A percentile compares a stretch with the other conserved stretches of the same genome.
These are phyloP conservation scores for Jaltomata sinuosa DNA, from an alignment of 257 asterid species.

Conservation along the genomic window DNA sequence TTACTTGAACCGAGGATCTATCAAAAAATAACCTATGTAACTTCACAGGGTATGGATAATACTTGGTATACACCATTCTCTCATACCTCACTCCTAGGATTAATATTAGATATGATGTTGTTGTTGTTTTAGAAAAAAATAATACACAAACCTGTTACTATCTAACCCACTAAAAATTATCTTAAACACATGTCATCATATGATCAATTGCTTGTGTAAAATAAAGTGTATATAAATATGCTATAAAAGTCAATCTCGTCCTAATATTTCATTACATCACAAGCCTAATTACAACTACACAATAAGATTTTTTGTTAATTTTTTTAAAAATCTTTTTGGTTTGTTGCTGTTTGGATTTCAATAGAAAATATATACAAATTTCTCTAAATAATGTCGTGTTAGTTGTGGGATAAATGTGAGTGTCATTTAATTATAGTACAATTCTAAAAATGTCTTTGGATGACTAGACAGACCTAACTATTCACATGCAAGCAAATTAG, in stretches of 20 bases:
- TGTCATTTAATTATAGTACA: background rate
- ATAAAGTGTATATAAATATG: background rate
- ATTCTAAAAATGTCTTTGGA: background rate
- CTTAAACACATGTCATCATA: background rate
- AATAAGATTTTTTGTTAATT: background rate
- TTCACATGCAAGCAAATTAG: background rate
- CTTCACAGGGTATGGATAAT: too few relatives aligned
- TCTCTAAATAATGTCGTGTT: background rate
- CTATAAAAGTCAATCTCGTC: background rate
- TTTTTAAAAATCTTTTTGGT: background rate
- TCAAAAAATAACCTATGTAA: fast-evolving
- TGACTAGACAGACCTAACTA: background rate
- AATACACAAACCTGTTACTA: background rate
- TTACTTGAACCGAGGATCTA: too few relatives aligned
- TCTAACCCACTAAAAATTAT: background rate
- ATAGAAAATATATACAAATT: background rate
- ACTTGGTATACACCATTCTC: background rate
- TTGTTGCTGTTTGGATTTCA: background rate
- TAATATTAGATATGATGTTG: fast-evolving
- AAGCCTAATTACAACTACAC: background rate
- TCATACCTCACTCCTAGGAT: fast-evolving
- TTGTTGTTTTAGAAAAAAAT: background rate
- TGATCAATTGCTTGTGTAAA: background rate
- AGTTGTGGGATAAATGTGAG: background rate
- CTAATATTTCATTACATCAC: background rate